Conservation (phyloP, 2,329 filamentous ascomycete genomes). For the Sporothrix luriei region DNA sequence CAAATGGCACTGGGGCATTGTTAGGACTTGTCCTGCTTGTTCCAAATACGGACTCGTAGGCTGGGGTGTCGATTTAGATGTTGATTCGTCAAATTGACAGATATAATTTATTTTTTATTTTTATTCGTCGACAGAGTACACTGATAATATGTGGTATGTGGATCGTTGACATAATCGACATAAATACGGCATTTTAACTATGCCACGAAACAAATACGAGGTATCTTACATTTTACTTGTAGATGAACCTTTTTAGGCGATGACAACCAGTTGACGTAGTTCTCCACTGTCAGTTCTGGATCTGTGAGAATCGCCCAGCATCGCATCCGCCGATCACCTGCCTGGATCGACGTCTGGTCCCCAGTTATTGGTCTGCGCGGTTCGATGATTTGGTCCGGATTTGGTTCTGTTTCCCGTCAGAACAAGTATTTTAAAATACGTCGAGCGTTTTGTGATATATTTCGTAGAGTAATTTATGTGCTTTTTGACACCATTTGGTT, state of each 20-base stretch:
- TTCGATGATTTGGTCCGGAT: neutral
- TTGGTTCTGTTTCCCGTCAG: neutral
- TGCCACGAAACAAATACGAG: neutral
- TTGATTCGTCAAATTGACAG: too few species aligned
- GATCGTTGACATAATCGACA: neutral
- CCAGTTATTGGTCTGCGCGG: neutral
- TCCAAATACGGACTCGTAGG: too few species aligned
- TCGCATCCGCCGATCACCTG: neutral
- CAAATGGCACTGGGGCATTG: too few species aligned
- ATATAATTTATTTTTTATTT: neutral
- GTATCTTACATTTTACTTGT: neutral
- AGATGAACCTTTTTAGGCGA: neutral
- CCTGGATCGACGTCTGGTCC: neutral
- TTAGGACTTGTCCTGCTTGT: too few species aligned
- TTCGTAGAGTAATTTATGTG: neutral
- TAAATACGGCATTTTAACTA: neutral
- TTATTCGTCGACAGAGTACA: neutral
- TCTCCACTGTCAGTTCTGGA: neutral
- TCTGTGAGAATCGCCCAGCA: neutral
- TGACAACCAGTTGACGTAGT: slow-evolving; percentile 1
- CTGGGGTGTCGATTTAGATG: too few species aligned
- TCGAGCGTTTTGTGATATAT: neutral
- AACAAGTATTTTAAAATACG: neutral
- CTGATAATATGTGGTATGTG: neutral
- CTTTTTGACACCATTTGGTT: too few species aligned